These are phyloP conservation scores for Macrolepiota fuliginosa DNA, from an alignment of 768 basidiomycete genomes.

Conservation along the genomic window DNA sequence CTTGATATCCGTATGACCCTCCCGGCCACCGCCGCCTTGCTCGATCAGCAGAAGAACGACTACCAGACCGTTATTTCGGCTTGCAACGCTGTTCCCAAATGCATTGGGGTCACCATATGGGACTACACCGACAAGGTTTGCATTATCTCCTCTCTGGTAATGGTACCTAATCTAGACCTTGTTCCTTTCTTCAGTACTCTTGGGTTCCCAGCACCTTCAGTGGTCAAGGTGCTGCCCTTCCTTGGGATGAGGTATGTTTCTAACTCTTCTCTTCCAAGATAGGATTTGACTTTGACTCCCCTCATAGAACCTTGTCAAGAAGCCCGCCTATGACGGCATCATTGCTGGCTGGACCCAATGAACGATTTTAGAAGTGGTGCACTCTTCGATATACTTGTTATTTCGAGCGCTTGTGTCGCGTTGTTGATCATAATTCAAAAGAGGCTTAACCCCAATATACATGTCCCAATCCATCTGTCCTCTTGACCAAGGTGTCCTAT, in stretches of 20 bases:
- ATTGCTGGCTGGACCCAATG: not conserved
- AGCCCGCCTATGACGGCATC: not conserved
- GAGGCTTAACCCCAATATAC: no score
- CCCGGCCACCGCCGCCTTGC: slow-evolving; percentile 43
- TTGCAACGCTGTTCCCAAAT: slow-evolving; percentile 41
- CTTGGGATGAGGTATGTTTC: slow-evolving; percentile 33
- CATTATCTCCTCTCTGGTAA: not conserved
- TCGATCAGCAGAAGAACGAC: slow-evolving; percentile 55
- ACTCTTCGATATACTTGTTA: no score
- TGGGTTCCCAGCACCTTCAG: slow-evolving; percentile 35
- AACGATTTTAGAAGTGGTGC: no score
- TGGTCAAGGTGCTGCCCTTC: slow-evolving; percentile 35
- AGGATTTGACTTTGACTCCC: no score
- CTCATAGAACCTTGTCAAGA: not conserved
- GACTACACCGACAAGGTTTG: slow-evolving; percentile 40
- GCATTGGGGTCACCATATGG: slow-evolving; percentile 44
- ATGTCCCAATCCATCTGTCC: no score
- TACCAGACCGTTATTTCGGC: slow-evolving; percentile 51
- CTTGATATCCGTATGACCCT: slow-evolving; percentile 59
- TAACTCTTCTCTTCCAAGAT: not conserved
- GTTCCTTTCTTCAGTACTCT: slow-evolving; percentile 26
- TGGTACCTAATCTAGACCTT: not conserved
- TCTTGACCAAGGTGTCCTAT: no score
- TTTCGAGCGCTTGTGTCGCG: no score
- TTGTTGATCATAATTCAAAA: no score